Evolutionary conservation across 2,329 filamentous ascomycete species (phyloP).

Genomic region (Ophiostoma sp.): DNA sequence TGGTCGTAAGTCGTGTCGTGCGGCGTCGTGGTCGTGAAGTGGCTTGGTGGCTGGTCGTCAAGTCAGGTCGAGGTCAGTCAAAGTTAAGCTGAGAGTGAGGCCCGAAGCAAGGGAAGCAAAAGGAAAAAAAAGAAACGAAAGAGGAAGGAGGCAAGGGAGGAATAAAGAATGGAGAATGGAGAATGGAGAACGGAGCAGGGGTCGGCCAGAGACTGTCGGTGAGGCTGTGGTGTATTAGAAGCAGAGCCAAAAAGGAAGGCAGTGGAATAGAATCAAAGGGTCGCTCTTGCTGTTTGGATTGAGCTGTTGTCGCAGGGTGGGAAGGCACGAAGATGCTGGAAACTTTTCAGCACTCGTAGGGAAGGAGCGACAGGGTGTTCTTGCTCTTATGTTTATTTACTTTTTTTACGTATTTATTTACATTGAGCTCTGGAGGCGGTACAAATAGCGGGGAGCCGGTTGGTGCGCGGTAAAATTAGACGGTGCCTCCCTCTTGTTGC

Average conservation of each 20-base stretch:
- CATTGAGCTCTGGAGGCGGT: constrained; percentile 2
- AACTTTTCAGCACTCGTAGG: neutral
- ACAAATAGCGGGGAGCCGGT: constrained; percentile 5
- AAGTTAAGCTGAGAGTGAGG: neutral
- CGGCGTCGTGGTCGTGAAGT: constrained; percentile 14
- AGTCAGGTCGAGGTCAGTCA: neutral
- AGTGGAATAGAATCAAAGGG: neutral
- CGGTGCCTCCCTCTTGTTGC: constrained; percentile 3
- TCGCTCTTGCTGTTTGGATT: neutral
- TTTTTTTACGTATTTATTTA: constrained; percentile 2
- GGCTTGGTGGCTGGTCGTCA: constrained; percentile 9
- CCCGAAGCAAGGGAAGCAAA: neutral
- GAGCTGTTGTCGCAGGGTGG: neutral
- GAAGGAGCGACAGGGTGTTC: constrained; percentile 6
- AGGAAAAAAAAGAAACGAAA: neutral
- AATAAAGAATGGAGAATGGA: neutral
- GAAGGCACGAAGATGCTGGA: constrained; percentile 1
- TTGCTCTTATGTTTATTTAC: constrained; percentile 22
- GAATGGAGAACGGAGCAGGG: constrained; percentile 11
- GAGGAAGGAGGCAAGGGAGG: neutral
- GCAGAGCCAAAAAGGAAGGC: neutral
- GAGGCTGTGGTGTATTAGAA: neutral
- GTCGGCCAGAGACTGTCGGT: constrained; percentile 15
- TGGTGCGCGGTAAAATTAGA: constrained; percentile 9
- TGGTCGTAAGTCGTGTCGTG: constrained; percentile 19